Conservation (phyloP, 371 early-diverging fungal species). For the Blakeslea trispora region DNA sequence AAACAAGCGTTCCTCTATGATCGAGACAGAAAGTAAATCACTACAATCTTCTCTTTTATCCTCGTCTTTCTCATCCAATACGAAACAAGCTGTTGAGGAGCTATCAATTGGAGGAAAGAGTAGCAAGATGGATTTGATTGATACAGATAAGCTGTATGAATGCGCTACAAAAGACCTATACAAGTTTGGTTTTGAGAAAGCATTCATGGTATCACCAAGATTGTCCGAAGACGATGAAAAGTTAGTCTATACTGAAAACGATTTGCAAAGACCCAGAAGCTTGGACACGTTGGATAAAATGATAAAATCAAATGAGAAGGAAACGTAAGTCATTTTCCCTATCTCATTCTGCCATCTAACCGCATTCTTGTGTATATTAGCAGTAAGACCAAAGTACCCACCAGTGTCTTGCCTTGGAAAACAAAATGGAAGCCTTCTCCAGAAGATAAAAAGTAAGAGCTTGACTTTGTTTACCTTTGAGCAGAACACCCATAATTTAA, state of each 20-base stretch:
- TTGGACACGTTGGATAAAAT: neutral
- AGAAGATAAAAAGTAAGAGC: constrained; percentile 50
- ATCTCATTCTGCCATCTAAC: neutral
- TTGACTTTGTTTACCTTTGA: no score
- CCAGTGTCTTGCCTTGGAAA: constrained; percentile 53
- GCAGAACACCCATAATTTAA: no score
- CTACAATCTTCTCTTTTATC: constrained; percentile 4
- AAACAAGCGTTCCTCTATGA: constrained; percentile 5
- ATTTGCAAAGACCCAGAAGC: no score
- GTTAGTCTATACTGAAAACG: no score
- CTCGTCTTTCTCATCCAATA: constrained; percentile 5
- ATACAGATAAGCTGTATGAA: constrained; percentile 28
- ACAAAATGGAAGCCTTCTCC: constrained; percentile 54
- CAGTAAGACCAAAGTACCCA: constrained; percentile 34
- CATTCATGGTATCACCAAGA: neutral
- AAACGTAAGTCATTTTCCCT: neutral
- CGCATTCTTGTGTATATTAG: neutral
- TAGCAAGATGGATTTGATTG: constrained; percentile 8
- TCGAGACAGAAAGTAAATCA: neutral
- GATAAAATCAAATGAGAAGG: neutral
- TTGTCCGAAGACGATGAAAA: neutral
- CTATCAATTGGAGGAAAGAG: neutral
- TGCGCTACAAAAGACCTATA: constrained; percentile 28
- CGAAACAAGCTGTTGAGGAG: neutral
- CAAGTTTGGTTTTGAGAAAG: neutral